phyloP scores from a whole-genome alignment of 352 stramenopile species.

The Phytophthora sansomeana region DNA sequence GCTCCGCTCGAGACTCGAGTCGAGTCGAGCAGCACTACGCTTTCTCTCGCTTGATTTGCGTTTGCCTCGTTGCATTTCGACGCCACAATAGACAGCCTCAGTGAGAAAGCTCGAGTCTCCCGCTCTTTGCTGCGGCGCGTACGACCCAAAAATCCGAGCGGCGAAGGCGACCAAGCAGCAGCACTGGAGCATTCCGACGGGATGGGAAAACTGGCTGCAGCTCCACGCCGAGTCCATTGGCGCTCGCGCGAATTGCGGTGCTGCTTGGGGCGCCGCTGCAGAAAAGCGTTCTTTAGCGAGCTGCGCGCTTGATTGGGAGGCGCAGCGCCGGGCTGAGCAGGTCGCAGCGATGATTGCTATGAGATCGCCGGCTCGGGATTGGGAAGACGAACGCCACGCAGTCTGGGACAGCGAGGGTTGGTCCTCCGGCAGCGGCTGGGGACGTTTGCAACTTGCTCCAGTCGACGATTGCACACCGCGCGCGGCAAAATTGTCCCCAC shows the following conservation, averaged over 20 bases:
- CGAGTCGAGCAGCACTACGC: no score
- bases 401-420: no score
- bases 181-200: slow-evolving; percentile 26
- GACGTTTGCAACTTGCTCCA: slow-evolving; percentile 20
- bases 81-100: no score
- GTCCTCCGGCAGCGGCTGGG: slow-evolving; percentile 21
- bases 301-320: slow-evolving; percentile 21
- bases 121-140: slow-evolving; percentile 23
- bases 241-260: slow-evolving; percentile 9
- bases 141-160: not conserved
- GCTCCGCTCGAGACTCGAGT: not conserved
- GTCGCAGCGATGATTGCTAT: slow-evolving; percentile 32
- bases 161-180: slow-evolving; percentile 10
- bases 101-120: not conserved
- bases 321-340: slow-evolving; percentile 8
- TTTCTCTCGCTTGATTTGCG: not conserved
- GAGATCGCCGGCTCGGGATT: slow-evolving; percentile 7
- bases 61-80: not conserved
- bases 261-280: slow-evolving; percentile 31
- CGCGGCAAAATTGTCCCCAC: slow-evolving; percentile 8
- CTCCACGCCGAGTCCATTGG: slow-evolving; percentile 10
- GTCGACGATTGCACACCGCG: slow-evolving; percentile 22
- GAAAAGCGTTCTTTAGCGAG: slow-evolving; percentile 30
- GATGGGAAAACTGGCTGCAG: slow-evolving; percentile 31
- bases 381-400: slow-evolving; percentile 10